Evolutionary conservation across 139 green algal species (phyloP).

Genomic region (Tetradesmus lagerheimii): DNA sequence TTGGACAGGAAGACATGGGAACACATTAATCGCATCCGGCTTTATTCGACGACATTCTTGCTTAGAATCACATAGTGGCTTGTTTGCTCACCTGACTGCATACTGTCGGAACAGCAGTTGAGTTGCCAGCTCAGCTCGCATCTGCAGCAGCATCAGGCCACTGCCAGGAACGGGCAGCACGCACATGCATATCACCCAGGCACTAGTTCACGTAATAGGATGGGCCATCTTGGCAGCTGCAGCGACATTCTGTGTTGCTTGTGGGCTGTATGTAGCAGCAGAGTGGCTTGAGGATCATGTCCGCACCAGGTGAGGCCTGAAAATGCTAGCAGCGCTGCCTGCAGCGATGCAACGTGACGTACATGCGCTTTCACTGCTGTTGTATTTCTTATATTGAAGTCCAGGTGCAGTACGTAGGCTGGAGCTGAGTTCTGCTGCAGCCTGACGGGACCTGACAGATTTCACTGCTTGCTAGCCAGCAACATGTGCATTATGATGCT

Average conservation of each 20-base stretch:
- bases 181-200: background rate
- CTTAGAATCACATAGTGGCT: no score
- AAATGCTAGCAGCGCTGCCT: background rate
- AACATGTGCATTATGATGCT: background rate
- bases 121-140: background rate
- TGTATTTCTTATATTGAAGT: background rate
- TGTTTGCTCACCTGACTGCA: no score
- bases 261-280: background rate
- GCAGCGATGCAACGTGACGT: background rate
- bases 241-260: background rate
- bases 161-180: background rate
- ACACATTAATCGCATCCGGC: no score
- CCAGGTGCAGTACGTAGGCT: background rate
- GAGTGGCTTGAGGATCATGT: constrained; percentile 12
- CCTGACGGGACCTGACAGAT: background rate
- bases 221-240: background rate
- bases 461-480: background rate
- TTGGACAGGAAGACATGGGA: background rate
- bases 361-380: no score
- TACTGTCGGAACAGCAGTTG: background rate
- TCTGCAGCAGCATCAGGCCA: background rate
- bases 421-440: background rate
- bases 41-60: no score
- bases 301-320: background rate
- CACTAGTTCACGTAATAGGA: background rate